phyloP scores from a whole-genome alignment of 148 eudicot species.

The Arbutus unedo region DNA sequence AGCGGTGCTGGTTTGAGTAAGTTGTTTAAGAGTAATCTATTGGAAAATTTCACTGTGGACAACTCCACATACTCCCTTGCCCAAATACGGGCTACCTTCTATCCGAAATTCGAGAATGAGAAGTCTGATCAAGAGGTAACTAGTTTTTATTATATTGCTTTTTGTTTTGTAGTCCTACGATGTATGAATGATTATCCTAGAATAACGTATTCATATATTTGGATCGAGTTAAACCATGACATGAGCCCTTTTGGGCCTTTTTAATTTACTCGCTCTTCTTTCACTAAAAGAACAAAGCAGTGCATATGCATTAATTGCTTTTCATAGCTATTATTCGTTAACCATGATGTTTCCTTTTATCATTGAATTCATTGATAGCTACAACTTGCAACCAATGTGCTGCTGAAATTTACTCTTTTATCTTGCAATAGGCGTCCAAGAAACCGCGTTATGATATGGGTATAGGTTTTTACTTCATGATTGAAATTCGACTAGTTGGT shows the following conservation, averaged over 20 bases:
- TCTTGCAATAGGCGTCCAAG: background rate
- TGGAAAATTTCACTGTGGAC: slow-evolving; percentile 77
- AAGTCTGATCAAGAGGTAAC: slow-evolving; percentile 97
- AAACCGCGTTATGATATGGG: background rate
- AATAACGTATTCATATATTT: background rate
- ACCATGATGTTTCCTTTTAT: background rate
- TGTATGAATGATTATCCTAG: background rate
- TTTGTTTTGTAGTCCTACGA: background rate
- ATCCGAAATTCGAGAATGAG: slow-evolving; percentile 98
- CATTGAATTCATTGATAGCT: background rate
- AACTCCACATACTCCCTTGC: slow-evolving; percentile 67
- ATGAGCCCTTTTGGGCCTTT: background rate
- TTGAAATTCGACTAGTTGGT: background rate
- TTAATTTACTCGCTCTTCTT: background rate
- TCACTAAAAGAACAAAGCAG: background rate
- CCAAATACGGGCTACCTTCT: slow-evolving; percentile 86
- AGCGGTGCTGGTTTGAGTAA: slow-evolving; percentile 28
- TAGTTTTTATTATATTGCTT: background rate
- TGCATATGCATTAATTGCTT: background rate
- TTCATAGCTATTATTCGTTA: background rate
- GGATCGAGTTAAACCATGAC: background rate
- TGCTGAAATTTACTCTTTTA: background rate
- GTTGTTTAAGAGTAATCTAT: slow-evolving; percentile 35
- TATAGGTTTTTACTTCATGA: background rate
- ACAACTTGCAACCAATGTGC: background rate